Percentiles rank a stretch among this genome's conserved stretches.
Evolutionary conservation across 208 protist species (phyloP).

Genomic region (Leishmania turanica): DNA sequence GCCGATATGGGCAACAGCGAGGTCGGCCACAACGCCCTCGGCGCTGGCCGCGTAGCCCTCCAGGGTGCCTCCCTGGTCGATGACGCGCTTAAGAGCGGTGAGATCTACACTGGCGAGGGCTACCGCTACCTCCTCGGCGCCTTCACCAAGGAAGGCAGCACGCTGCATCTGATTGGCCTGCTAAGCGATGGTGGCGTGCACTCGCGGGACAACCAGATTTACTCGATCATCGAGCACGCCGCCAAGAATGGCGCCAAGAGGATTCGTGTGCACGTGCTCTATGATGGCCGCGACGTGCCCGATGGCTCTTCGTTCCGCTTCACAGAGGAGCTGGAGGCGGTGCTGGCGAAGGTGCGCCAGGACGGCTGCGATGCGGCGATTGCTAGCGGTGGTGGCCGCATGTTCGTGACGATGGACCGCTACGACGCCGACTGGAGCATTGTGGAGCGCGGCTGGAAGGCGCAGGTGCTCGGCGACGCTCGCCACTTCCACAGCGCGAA

Average conservation of each 20-base stretch:
- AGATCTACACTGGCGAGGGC: conserved; percentile 87
- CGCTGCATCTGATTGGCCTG: conserved; percentile 94
- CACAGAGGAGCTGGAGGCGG: conserved; percentile 90
- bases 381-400: conserved; percentile 94
- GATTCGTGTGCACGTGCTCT: conserved; percentile 93
- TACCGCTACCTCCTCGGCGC: conserved; percentile 91
- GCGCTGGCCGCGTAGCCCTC: conserved; percentile 90
- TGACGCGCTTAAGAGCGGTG: conserved; percentile 77
- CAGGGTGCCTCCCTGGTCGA: conserved; percentile 96
- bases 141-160: conserved; percentile 73
- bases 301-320: conserved; percentile 92
- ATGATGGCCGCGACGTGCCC: conserved; percentile 96
- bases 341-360: conserved; percentile 76
- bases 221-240: conserved; percentile 87
- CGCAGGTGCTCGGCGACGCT: conserved; percentile 93
- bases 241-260: conserved; percentile 78
- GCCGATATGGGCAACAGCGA: conserved; percentile 97
- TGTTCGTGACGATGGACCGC: conserved; percentile 97
- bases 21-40: conserved; percentile 96
- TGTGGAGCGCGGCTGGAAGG: conserved; percentile 94
- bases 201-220: conserved; percentile 93
- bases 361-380: conserved; percentile 87
- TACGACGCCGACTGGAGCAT: conserved; percentile 96
- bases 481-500: conserved; percentile 80
- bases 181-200: conserved; percentile 95